phyloP scores from a whole-genome alignment of 139 green algal species.

The Auxenochlorella protothecoides region DNA sequence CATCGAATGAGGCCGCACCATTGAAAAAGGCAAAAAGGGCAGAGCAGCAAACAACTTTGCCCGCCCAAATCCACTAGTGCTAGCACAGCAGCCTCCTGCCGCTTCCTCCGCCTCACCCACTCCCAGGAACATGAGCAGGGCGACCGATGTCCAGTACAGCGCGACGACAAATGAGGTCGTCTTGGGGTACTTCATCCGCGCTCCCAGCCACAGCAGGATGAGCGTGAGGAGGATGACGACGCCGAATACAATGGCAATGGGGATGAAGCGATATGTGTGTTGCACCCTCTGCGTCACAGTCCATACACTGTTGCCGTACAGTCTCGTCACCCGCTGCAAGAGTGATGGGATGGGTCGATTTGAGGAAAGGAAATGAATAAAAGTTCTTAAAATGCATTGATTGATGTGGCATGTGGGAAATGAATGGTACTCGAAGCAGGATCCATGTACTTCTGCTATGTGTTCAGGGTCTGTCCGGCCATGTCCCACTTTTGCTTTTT shows the following conservation, averaged over 20 bases:
- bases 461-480: no score
- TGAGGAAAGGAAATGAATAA: neutral
- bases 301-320: neutral
- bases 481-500: no score
- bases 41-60: neutral
- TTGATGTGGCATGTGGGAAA: neutral
- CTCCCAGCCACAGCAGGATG: neutral
- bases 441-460: no score
- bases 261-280: constrained; percentile 6
- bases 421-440: no score
- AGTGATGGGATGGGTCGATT: neutral
- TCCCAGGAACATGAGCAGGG: constrained; percentile 26
- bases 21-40: neutral
- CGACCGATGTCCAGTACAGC: constrained; percentile 17
- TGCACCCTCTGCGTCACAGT: neutral
- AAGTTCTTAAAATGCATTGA: no score
- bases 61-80: neutral
- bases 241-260: constrained; percentile 17
- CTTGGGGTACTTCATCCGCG: neutral
- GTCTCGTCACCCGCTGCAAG: neutral
- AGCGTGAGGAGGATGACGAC: constrained; percentile 6
- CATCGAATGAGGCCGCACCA: no score
- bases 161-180: neutral
- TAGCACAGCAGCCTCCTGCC: neutral
- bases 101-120: constrained; percentile 6